Evolutionary conservation across 768 basidiomycete genomes (phyloP), one percentile per base, ranked within the genome.

Genomic region (Boletus bicolor): DNA sequence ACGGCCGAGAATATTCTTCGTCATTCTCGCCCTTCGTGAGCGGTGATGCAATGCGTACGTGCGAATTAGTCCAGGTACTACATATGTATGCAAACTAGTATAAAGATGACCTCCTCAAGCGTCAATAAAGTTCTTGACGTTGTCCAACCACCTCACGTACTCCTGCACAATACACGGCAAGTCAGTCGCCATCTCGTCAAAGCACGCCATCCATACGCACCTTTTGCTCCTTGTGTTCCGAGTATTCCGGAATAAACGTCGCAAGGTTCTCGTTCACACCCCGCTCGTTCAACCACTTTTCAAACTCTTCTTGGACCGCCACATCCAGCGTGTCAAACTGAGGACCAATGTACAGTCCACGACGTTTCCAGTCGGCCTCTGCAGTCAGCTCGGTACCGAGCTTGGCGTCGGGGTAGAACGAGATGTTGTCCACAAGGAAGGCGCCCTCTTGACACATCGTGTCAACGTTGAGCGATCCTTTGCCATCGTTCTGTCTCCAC

Each of bases 361-460:
- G 83, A 45, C 95, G 84, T 70, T 88, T 89, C 93, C 91, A 98
- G 75, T 98, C 94, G 8, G 90, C 88, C 60, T 98, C 93, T 7
- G 91, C 86, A 12, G 85, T 91, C 63, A 91, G 72, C 7, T 88
- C 89, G 14, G 83, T 86, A 12, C 86, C 93, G 12, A 90, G 62
- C 65, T 83, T 79, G 32, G 77, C 74, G 61, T 93, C 90, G 1
- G 77, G 70, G 74, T 96, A 98, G 78, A 79, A 93, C 2, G 94
- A 84, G 58, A 95, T 82, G 72, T 92, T 96, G 71, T 97, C 94
- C 50, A 95, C 78, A n/a, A 87, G 71, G 68, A 96, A 93, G 26
- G 80, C 69, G 43, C 89, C 90, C 35, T 91, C 88, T 71, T 93
- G 89, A 63, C 81, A 83, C 60, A 86, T 76, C 63, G 90, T 81